Evolutionary conservation across 2,329 filamentous ascomycete genomes (phyloP), one percentile per base, ranked within the genome.

Genomic region (Fusarium abutilonis): DNA sequence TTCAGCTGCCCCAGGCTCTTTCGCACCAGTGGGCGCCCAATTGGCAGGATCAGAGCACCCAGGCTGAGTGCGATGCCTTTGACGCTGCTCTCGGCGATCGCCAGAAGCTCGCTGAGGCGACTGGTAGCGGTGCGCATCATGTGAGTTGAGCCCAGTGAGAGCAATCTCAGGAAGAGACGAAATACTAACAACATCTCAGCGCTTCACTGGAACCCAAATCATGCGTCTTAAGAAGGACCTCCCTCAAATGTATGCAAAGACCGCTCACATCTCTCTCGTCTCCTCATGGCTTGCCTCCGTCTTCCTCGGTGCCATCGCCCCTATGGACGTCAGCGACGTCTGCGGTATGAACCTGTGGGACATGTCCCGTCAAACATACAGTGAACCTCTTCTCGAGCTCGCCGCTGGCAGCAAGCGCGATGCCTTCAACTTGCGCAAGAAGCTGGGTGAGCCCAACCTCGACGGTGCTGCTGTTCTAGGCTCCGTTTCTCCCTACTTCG

Each of bases 331-430:
- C 68, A 90, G 90, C 71, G 95, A 99, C 77, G 93, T 94, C 21
- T 96, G 93, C 71, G 95, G 95, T 50, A 97, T 97, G 89, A 97
- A 98, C 74, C 82, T 99, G 7, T 98, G 93, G 92, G 92, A 98
- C 71, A 93, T 98, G 64, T 81, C 87, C 63, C 81, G 83, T 17
- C 87, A 90, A 64, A 75, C 77, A 17, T 98, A 92, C 87, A 88
- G 89, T 65, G 86, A 93, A 53, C 79, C 85, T 15, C 84, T 97
- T 1, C 85, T 99, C 15, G 82, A 85, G 35, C 87, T 97, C 11
- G 86, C 90, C 17, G 91, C 91, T 5, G 91, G 89, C 39, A 77
- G 82, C 23, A 83, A 83, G 48, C 87, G 84, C 1, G 81, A 87
- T 8, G 81, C 81, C 11, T 75, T 78, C 6, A 87, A 86, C 28